Evolutionary conservation across 73 alveolate genomes (phyloP), one percentile per base, ranked within the genome.

Genomic region (Stentor coeruleus): DNA sequence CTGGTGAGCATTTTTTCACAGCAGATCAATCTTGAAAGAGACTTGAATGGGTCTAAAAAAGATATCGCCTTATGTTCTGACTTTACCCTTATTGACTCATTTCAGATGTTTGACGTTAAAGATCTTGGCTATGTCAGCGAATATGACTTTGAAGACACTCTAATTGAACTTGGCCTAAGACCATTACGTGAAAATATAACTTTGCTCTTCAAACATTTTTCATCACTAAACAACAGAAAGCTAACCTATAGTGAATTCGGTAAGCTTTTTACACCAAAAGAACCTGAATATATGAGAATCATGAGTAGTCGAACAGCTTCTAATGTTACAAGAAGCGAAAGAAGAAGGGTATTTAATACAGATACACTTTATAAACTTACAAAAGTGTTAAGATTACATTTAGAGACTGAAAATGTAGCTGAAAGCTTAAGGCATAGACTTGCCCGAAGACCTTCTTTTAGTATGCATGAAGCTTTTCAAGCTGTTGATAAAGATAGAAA

Each of bases 51-150:
- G 26, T 82, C 87, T 35, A 86, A 72, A 66, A 76, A 80, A 36
- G 81, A 74, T 30, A 57, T 86, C 30, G 86, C 91, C 0, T 79
- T 81, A 20, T 77, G 82, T 35, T 36, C 74, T 31, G 91, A 86
- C 66, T 86, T 86, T 82, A 86, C 76, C 39, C 85, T 83, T 28
- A 58, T 59, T 41, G 91, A 86, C 39, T 87, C 84, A 11, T 86
- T 81, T 60, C 80, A 86, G 57, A 38, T 86, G 35, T 86, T 86
- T 35, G 91, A 86, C 37, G 39, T 35, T 31, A 73, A 81, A 35
- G 81, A 75, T 38, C 35, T 59, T 39, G 91, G 91, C 59, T 59
- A 81, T 72, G 83, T 74, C 73, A 40, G 59, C 15, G 42, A 76
- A 15, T 74, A 60, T 39, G 91, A 86, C 42, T 55, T 81, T 81